phyloP scores from a whole-genome alignment of 768 basidiomycete genomes.

The Trametopsis cervina region DNA sequence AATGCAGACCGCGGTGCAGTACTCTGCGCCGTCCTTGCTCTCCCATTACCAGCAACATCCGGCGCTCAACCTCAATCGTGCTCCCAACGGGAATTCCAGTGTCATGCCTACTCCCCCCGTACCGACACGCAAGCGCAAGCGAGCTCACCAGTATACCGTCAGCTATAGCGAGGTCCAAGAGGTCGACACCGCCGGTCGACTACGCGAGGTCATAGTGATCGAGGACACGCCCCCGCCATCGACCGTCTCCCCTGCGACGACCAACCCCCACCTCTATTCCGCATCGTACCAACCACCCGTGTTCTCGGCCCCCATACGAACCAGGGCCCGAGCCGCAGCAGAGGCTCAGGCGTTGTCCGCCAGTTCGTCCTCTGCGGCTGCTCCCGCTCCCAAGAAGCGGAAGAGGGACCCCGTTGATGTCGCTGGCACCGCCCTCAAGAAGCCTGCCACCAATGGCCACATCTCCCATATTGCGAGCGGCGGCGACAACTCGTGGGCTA shows the following conservation, averaged over 20 bases:
- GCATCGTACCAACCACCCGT: constrained; percentile 75
- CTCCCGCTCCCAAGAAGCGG: constrained; percentile 78
- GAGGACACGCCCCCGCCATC: constrained; percentile 86
- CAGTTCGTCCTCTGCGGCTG: constrained; percentile 54
- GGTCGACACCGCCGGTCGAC: constrained; percentile 67
- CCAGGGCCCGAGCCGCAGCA: constrained; percentile 79
- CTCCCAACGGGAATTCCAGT: constrained; percentile 35
- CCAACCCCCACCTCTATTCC: constrained; percentile 58
- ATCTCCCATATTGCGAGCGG: constrained; percentile 42
- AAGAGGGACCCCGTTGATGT: constrained; percentile 74
- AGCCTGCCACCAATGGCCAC: constrained; percentile 43
- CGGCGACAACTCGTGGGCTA: constrained; percentile 60
- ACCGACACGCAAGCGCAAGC: constrained; percentile 75
- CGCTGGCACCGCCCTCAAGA: constrained; percentile 65
- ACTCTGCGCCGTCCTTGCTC: constrained; percentile 52
- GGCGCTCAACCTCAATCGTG: constrained; percentile 32
- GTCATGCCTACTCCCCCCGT: constrained; percentile 67
- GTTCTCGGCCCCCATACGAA: constrained; percentile 72
- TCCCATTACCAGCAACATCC: constrained; percentile 54
- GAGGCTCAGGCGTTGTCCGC: constrained; percentile 76
- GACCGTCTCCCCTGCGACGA: constrained; percentile 68
- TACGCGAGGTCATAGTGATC: constrained; percentile 87
- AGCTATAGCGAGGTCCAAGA: constrained; percentile 87
- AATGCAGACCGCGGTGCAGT: constrained; percentile 73
- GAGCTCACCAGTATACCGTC: constrained; percentile 73